Percentiles rank a stretch among this genome's conserved stretches.
Evolutionary conservation across 2,329 filamentous ascomycete species (phyloP).

Genomic region (Stemphylium lycopersici): DNA sequence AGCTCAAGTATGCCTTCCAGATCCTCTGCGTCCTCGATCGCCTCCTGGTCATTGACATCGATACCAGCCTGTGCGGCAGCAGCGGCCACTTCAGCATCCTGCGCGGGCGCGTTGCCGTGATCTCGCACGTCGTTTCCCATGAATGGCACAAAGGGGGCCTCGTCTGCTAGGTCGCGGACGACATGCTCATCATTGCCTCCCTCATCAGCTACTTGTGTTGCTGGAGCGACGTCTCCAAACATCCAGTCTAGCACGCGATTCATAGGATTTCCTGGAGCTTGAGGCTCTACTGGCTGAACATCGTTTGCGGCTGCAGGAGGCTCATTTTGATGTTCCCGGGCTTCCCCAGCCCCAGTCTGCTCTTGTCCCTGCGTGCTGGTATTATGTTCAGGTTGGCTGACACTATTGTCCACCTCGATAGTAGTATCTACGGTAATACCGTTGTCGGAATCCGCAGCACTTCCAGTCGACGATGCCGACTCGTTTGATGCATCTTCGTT

Average conservation of each 20-base stretch:
- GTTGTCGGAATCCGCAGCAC: constrained; percentile 7
- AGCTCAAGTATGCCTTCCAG: constrained; percentile 95
- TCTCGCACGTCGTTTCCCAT: constrained; percentile 48
- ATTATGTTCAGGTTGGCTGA: constrained; percentile 5
- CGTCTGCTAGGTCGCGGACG: constrained; percentile 63
- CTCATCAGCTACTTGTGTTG: constrained; percentile 34
- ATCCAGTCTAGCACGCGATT: constrained; percentile 54
- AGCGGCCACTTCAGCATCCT: constrained; percentile 65
- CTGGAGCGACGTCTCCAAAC: constrained; percentile 54
- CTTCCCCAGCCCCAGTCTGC: constrained; percentile 1
- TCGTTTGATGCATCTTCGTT: constrained; percentile 2
- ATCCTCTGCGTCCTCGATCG: constrained; percentile 84
- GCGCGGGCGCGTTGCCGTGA: constrained; percentile 36
- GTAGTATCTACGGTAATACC: constrained; percentile 1
- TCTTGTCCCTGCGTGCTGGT: background rate
- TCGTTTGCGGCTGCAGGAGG: constrained; percentile 8
- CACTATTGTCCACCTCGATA: constrained; percentile 8
- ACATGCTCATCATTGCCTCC: constrained; percentile 62
- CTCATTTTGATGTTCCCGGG: constrained; percentile 4
- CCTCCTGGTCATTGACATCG: constrained; percentile 71
- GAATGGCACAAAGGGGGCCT: constrained; percentile 66
- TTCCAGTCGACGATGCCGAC: constrained; percentile 1
- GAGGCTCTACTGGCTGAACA: constrained; percentile 17
- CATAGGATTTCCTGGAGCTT: constrained; percentile 22
- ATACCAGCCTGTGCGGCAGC: constrained; percentile 71